Base-by-base conservation (phyloP, 192 early-diverging fungal genomes). In the Coemansia reversa region DNA sequence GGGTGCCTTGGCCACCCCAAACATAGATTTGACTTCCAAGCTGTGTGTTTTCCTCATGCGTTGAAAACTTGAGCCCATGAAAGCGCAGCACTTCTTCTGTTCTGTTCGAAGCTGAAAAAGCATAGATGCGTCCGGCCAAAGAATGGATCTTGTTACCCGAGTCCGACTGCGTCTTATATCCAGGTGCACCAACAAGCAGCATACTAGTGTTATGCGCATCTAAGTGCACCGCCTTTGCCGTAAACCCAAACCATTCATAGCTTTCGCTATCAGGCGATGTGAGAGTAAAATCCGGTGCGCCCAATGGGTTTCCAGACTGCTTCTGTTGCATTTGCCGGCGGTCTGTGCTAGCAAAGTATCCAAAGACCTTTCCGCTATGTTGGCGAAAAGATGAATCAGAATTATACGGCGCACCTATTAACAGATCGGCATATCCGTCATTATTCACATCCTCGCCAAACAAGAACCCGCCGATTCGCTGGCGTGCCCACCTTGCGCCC, bases 341-440 rank as follows among this genome's bases (percentile, higher is more conserved):
- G 7, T 9, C 23, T 16, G 52, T 27, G 33, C 66, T 64, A 9
- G 75, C 63, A 29, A 76, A 16, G 24, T 81, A 86, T 8, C 71
- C 75, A 55, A 79, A 77, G 20, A 88, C 55, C 3, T 63, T 55
- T 3, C 87, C 88, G 0, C 71, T 62, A 65, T 88, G 73, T 35
- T 51, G 51, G 19, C 62, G 55, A 24, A 53, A 49, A 3, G 61
- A 52, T 42, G 53, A 7, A 27, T 66, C 65, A 5, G 74, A 69
- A 51, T 78, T 72, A 52, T 83, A 79, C 1, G 91, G 90, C 51
- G 88, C 87, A 7, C 87, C 90, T 20, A 91, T 67, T 0, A 91
- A 39, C 24, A 93, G 67, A 67, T 93, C 91, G n/a, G 60, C 69
- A 29, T 62, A 83, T 4, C 87, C 88, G 59, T 90, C 83, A 49